These are phyloP conservation scores for Gypsophila paniculata DNA, from an alignment of 179 eudicot species.

Conservation along the genomic window DNA sequence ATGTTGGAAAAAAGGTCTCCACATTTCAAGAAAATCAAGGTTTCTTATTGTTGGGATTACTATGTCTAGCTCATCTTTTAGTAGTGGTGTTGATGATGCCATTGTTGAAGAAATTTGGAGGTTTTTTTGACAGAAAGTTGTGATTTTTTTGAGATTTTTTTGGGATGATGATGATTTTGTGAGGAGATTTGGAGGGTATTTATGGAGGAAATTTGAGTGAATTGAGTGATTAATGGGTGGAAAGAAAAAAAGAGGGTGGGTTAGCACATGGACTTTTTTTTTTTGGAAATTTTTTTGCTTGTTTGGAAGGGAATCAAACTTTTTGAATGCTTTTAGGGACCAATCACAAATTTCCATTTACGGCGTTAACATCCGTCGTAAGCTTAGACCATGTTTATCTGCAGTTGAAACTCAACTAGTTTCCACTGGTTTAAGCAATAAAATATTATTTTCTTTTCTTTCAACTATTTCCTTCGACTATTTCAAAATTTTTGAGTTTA, in stretches of 20 bases:
- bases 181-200: background rate
- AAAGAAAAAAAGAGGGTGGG: background rate
- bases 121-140: background rate
- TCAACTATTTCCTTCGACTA: too few species aligned
- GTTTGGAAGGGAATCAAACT: background rate
- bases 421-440: too few species aligned
- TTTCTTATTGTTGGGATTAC: constrained; percentile 90
- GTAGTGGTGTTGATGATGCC: constrained; percentile 40
- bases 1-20: constrained; percentile 80
- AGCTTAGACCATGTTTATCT: too few species aligned
- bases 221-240: background rate
- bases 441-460: too few species aligned
- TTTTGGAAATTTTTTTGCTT: background rate
- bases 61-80: constrained; percentile 85
- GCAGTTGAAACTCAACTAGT: too few species aligned
- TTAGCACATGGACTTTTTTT: background rate
- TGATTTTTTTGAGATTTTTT: background rate
- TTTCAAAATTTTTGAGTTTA: too few species aligned
- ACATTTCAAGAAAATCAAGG: constrained; percentile 92
- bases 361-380: too few species aligned
- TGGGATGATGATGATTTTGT: background rate
- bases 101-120: background rate
- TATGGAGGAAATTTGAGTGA: background rate
- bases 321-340: too few species aligned
- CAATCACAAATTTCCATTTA: too few species aligned